These are phyloP conservation scores for Lojkania enalia DNA, from an alignment of 2,329 filamentous ascomycete genomes.

Conservation along the genomic window DNA sequence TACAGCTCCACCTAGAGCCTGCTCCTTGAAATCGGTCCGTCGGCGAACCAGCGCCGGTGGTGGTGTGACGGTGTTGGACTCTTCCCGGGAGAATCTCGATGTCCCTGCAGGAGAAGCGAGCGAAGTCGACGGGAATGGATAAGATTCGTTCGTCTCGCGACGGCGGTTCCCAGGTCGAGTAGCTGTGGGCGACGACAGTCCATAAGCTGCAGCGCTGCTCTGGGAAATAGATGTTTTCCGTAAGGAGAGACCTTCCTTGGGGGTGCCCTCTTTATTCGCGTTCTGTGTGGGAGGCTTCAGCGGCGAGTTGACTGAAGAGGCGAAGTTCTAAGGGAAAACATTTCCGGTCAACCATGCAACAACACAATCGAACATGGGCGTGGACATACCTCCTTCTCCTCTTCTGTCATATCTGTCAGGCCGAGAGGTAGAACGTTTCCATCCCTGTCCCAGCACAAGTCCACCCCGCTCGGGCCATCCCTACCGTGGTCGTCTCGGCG, in stretches of 20 bases:
- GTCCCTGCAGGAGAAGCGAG: slow-evolving; percentile 61
- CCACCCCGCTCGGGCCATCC: slow-evolving; percentile 76
- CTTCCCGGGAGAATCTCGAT: slow-evolving; percentile 65
- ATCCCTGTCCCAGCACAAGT: slow-evolving; percentile 84
- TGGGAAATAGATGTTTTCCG: slow-evolving; percentile 85
- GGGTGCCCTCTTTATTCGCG: slow-evolving; percentile 63
- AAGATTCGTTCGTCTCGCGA: slow-evolving; percentile 80
- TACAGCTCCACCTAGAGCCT: slow-evolving; percentile 42
- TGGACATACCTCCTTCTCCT: slow-evolving; percentile 64
- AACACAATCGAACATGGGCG: slow-evolving; percentile 5
- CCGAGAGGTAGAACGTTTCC: slow-evolving; percentile 73
- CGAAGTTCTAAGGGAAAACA: slow-evolving; percentile 66
- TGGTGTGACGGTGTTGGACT: slow-evolving; percentile 63
- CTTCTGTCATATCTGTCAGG: slow-evolving; percentile 70
- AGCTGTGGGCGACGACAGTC: slow-evolving; percentile 72
- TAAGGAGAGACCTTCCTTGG: slow-evolving; percentile 61
- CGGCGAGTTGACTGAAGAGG: slow-evolving; percentile 87
- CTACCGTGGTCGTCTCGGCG: slow-evolving; percentile 72
- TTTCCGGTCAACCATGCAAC: slow-evolving; percentile 17
- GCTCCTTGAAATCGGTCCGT: slow-evolving; percentile 64
- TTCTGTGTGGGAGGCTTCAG: slow-evolving; percentile 80
- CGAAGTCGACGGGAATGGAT: slow-evolving; percentile 55
- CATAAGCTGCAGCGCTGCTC: slow-evolving; percentile 65
- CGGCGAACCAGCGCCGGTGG: slow-evolving; percentile 63
- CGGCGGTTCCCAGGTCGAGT: slow-evolving; percentile 76